These are phyloP conservation scores for Cajanus cajan DNA, from an alignment of 306 rosid genomes.

Conservation along the genomic window DNA sequence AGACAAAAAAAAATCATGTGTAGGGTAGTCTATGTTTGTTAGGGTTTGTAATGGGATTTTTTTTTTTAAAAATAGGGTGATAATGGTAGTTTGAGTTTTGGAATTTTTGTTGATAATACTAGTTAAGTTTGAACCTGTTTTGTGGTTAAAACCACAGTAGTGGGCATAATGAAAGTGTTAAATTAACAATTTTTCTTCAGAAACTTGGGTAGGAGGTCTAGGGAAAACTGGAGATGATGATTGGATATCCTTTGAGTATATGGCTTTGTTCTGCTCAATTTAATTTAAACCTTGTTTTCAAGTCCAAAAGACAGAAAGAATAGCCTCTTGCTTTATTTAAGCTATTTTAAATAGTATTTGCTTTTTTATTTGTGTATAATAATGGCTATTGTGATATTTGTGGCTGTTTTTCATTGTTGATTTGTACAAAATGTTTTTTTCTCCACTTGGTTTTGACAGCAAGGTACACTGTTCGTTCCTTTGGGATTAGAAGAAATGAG, in stretches of 20 bases:
- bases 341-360: background rate
- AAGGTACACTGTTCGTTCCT: constrained; percentile 75
- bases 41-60: background rate
- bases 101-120: background rate
- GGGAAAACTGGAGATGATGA: background rate
- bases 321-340: background rate
- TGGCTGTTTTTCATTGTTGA: background rate
- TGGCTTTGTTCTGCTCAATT: background rate
- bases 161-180: background rate
- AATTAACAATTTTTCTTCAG: background rate
- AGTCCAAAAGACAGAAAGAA: background rate
- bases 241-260: background rate
- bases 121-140: background rate
- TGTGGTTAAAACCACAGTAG: background rate
- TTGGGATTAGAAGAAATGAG: constrained; percentile 81
- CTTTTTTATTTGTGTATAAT: background rate
- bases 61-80: background rate
- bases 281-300: background rate
- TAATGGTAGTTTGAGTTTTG: background rate
- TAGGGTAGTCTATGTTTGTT: background rate
- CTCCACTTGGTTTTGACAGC: constrained; percentile 40
- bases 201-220: background rate
- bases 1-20: too few relatives aligned
- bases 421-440: too few relatives aligned
- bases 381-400: background rate